Evolutionary conservation across 1,139 yeast genomes (phyloP).

Genomic region (Saccharomyces hybrid): DNA sequence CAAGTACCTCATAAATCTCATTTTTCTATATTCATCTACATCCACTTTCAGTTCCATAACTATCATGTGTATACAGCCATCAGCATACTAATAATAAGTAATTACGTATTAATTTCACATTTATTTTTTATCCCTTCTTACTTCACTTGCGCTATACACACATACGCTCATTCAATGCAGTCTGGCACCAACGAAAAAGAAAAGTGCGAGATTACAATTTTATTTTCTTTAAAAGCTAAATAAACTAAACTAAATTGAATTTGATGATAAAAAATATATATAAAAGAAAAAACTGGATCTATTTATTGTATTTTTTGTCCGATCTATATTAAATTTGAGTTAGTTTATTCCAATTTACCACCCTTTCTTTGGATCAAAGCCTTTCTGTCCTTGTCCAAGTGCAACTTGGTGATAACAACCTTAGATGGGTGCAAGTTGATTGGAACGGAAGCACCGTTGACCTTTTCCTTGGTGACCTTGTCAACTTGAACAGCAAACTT

Average conservation of each 20-base stretch:
- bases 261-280: background rate
- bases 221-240: background rate
- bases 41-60: background rate
- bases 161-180: background rate
- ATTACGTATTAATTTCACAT: background rate
- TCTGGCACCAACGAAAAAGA: background rate
- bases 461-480: constrained; percentile 96
- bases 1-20: background rate
- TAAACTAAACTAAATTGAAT: background rate
- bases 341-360: constrained; percentile 62
- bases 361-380: constrained; percentile 92
- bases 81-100: background rate
- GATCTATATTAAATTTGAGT: background rate
- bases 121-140: background rate
- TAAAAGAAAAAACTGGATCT: background rate
- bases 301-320: background rate
- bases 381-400: constrained; percentile 98
- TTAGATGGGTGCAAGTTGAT: constrained; percentile 97
- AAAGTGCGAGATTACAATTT: background rate
- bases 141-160: background rate
- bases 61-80: background rate
- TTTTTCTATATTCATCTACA: background rate
- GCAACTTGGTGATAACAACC: constrained; percentile 97
- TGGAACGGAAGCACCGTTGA: constrained; percentile 97
- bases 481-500: constrained; percentile 95